A percentile compares a stretch with the other conserved stretches of the same genome.
Conservation (phyloP, 345 rosid genomes). For the Mallotus nudiflorus region DNA sequence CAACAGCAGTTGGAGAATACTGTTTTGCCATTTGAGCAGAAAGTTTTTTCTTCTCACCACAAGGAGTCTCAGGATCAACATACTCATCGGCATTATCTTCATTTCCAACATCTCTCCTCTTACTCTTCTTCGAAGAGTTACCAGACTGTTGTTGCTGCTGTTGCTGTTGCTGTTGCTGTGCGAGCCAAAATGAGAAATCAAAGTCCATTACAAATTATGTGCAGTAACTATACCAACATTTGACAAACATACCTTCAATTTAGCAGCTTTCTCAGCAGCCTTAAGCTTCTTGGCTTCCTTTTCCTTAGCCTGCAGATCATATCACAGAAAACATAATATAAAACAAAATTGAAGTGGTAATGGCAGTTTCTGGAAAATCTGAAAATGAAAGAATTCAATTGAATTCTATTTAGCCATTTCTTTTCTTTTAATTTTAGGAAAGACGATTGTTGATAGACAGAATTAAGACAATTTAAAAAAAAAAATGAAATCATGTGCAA, state of each 20-base stretch:
- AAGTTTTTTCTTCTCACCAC: conserved; percentile 75
- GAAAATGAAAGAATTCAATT: not conserved
- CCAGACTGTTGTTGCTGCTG: conserved; percentile 51
- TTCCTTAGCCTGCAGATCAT: conserved; percentile 84
- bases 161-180: conserved; percentile 49
- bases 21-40: conserved; percentile 88
- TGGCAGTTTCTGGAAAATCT: too few relatives aligned
- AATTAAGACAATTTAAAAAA: too few relatives aligned
- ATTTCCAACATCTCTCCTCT: conserved; percentile 47
- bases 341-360: not conserved
- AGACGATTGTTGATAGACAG: too few relatives aligned
- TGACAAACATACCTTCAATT: conserved; percentile 46
- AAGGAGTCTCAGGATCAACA: conserved; percentile 70
- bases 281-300: conserved; percentile 81
- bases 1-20: conserved; percentile 74
- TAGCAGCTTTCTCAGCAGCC: conserved; percentile 80
- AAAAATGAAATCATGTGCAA: too few relatives aligned
- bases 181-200: not conserved
- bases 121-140: conserved; percentile 46
- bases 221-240: not conserved
- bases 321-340: not conserved
- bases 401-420: too few relatives aligned
- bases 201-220: not conserved
- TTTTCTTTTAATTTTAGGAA: too few relatives aligned
- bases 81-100: conserved; percentile 74